These are phyloP conservation scores for Cladobotryum mycophilum DNA, from an alignment of 2,329 filamentous ascomycete species.

Conservation along the genomic window DNA sequence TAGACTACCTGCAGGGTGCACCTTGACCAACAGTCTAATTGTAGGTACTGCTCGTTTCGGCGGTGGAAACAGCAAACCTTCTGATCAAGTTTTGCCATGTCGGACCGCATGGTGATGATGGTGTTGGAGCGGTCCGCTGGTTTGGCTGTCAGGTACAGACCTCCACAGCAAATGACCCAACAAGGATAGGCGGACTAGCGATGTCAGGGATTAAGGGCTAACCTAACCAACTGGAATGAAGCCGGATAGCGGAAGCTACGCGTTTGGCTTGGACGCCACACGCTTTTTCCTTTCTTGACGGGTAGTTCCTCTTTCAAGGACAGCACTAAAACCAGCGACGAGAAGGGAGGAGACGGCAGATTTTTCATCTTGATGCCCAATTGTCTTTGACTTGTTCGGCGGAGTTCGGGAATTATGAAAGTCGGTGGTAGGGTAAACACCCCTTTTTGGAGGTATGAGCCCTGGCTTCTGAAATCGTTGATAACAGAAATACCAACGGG, in stretches of 20 bases:
- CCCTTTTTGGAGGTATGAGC: too few species aligned
- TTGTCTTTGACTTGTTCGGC: neutral
- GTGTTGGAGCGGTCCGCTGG: neutral
- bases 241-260: slow-evolving; percentile 13
- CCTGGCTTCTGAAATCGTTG: too few species aligned
- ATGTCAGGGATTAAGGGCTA: slow-evolving; percentile 1
- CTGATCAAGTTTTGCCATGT: neutral
- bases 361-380: neutral
- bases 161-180: neutral
- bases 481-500: too few species aligned
- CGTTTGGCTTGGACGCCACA: slow-evolving; percentile 10
- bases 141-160: neutral
- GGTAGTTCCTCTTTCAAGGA: neutral
- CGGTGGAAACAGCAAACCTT: too few species aligned
- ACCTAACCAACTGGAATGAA: slow-evolving; percentile 14
- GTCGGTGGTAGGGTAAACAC: neutral
- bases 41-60: too few species aligned
- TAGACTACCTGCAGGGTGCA: too few species aligned
- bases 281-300: neutral
- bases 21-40: too few species aligned
- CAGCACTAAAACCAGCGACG: neutral
- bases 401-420: neutral
- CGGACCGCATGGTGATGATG: neutral
- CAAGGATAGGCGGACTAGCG: neutral
- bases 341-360: neutral